Conservation (phyloP, 495 filamentous ascomycete species). For the Aspergillus panamensis region DNA sequence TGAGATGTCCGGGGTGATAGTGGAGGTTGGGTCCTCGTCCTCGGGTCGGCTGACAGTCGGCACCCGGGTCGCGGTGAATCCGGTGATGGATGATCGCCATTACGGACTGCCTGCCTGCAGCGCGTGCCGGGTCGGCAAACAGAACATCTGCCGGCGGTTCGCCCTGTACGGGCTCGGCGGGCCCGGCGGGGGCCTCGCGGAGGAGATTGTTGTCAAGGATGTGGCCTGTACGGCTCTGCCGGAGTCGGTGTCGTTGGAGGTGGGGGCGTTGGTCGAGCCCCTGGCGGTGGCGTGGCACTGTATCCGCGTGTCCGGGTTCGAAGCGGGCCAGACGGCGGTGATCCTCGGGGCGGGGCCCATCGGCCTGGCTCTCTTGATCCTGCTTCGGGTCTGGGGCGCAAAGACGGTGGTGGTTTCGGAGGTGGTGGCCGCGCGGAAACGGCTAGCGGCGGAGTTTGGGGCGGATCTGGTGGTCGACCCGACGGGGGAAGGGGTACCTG, state of each 20-base stretch:
- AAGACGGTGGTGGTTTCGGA: slow-evolving; percentile 49
- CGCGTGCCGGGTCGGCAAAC: neutral
- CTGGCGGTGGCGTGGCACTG: slow-evolving; percentile 62
- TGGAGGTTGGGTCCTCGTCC: neutral
- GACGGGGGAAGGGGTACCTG: too few species aligned
- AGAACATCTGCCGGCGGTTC: slow-evolving; percentile 2
- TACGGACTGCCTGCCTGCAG: neutral
- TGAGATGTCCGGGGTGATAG: slow-evolving; percentile 1
- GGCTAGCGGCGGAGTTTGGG: neutral
- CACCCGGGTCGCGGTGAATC: neutral
- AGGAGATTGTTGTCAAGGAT: slow-evolving; percentile 4
- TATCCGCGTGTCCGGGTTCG: slow-evolving; percentile 43
- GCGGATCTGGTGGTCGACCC: slow-evolving; percentile 3
- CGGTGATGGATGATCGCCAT: neutral
- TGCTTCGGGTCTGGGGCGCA: slow-evolving; percentile 46
- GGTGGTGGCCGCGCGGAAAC: neutral
- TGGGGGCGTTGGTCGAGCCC: slow-evolving; percentile 54
- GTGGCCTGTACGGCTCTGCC: slow-evolving; percentile 15
- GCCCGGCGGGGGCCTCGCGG: neutral
- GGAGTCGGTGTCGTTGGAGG: slow-evolving; percentile 18
- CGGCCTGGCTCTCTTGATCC: slow-evolving; percentile 54
- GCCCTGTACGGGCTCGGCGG: slow-evolving; percentile 1
- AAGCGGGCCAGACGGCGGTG: slow-evolving; percentile 43
- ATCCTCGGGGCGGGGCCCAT: slow-evolving; percentile 56
- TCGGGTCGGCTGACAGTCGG: neutral